Evolutionary conservation across 2,329 filamentous ascomycete genomes (phyloP), one percentile per base, ranked within the genome.

Genomic region (Penicillium decumbens): DNA sequence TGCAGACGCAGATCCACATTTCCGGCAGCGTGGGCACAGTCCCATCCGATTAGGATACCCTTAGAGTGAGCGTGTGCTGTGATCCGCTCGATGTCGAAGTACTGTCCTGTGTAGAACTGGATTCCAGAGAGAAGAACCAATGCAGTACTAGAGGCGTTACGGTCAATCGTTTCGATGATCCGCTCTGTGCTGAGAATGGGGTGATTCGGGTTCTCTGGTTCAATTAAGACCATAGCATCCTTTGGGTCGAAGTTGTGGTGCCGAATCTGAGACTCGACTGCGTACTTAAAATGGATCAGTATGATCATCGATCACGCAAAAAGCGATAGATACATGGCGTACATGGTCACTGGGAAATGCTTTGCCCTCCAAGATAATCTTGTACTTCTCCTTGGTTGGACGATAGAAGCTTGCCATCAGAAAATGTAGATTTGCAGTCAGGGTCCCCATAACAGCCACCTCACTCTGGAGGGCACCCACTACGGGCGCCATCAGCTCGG

Each of bases 31-130:
- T 95, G 89, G 0, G 90, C 90, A 24, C 93, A 82, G 65, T 95
- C 90, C 89, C 89, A 95, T 24, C 89, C 89, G 4, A 93, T 83
- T 1, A 83, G 69, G 38, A 95, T 82, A 43, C 84, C 87, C 56
- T 81, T 81, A 0, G 75, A 76, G 56, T 85, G 85, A 0, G 90
- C 90, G 70, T 91, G 79, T 1, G 78, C 78, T 0, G 91, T 95
- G 67, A 95, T 95, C 38, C 73, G 77, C 38, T 81, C 72, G 3
- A 96, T 91, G 68, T 95, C 89, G 59, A 95, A 87, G 49, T 87
- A 81, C 67, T 96, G 91, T 47, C 90, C 90, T 0, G 87, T 93
- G 72, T 95, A 95, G 75, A 90, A 96, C 66, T 96, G 90, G 37
- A 96, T 86, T 8, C 88, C 91, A 0, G 90, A 89, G 0, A 96